These are phyloP conservation scores for Actinomucor elegans DNA, from an alignment of 371 early-diverging fungal species.

Conservation along the genomic window DNA sequence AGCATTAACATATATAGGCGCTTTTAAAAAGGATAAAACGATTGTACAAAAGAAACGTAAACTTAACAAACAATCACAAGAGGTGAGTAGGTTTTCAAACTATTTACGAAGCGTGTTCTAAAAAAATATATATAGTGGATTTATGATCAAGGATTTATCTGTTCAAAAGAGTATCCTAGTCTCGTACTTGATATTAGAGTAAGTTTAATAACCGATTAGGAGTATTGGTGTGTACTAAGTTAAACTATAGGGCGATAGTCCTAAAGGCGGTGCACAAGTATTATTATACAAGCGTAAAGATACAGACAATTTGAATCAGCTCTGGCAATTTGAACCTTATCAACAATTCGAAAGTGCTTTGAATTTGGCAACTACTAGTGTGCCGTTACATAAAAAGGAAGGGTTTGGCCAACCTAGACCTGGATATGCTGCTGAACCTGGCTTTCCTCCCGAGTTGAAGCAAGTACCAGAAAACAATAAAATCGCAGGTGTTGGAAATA, in stretches of 20 bases:
- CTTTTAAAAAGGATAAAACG: conserved; percentile 46
- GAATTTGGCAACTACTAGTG: conserved; percentile 30
- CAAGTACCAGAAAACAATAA: conserved; percentile 40
- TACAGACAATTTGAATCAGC: conserved; percentile 44
- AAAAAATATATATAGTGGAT: conserved; percentile 29
- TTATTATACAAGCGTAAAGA: conserved; percentile 48
- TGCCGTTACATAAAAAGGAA: conserved; percentile 43
- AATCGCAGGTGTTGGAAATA: conserved; percentile 41
- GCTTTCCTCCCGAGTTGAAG: conserved; percentile 41
- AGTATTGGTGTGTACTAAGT: background rate
- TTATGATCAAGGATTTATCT: conserved; percentile 45
- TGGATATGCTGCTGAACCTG: conserved; percentile 49
- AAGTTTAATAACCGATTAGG: background rate
- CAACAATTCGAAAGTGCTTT: conserved; percentile 37
- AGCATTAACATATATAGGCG: conserved; percentile 23
- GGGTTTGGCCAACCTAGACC: conserved; percentile 44
- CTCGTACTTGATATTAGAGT: conserved; percentile 52
- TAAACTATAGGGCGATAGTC: conserved; percentile 34
- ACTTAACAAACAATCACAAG: conserved; percentile 37
- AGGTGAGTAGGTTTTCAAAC: conserved; percentile 17
- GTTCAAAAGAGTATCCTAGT: conserved; percentile 40
- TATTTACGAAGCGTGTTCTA: background rate
- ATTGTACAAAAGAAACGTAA: conserved; percentile 49
- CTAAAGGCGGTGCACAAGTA: conserved; percentile 47
- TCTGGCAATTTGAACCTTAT: conserved; percentile 48